Evolutionary conservation across 257 asterid species (phyloP).

Genomic region (Pogostemon cablin): DNA sequence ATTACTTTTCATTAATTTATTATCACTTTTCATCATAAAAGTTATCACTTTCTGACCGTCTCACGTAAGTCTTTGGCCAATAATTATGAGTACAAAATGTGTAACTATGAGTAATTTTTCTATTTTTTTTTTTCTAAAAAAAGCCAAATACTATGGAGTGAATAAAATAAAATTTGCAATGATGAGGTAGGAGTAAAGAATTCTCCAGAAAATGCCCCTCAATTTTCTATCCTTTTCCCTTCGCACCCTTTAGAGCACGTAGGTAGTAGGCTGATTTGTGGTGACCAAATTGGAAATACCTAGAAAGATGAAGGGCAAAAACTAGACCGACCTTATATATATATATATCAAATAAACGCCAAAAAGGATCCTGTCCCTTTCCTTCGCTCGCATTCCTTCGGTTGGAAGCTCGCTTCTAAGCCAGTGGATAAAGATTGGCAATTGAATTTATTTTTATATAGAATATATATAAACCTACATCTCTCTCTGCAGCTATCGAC

Average conservation of each 20-base stretch:
- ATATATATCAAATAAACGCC: not conserved
- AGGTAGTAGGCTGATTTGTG: not conserved
- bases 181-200: not conserved
- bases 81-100: too few species aligned
- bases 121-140: too few species aligned
- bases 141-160: too few species aligned
- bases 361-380: slow-evolving; percentile 17
- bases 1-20: too few species aligned
- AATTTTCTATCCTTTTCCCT: not conserved
- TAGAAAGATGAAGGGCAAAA: slow-evolving; percentile 22
- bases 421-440: slow-evolving; percentile 43
- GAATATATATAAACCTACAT: not conserved
- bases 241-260: not conserved
- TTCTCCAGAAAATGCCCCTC: not conserved
- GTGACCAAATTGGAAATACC: slow-evolving; percentile 19
- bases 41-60: too few species aligned
- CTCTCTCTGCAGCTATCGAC: slow-evolving; percentile 35
- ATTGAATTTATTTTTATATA: slow-evolving; percentile 5
- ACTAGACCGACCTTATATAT: not conserved
- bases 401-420: slow-evolving; percentile 27
- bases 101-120: too few species aligned
- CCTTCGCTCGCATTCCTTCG: slow-evolving; percentile 31
- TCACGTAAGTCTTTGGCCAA: too few species aligned
- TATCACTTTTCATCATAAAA: too few species aligned
- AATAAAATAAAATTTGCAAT: too few species aligned